These are phyloP conservation scores for Tirmania nivea DNA, from an alignment of 495 filamentous ascomycete species.

Conservation along the genomic window DNA sequence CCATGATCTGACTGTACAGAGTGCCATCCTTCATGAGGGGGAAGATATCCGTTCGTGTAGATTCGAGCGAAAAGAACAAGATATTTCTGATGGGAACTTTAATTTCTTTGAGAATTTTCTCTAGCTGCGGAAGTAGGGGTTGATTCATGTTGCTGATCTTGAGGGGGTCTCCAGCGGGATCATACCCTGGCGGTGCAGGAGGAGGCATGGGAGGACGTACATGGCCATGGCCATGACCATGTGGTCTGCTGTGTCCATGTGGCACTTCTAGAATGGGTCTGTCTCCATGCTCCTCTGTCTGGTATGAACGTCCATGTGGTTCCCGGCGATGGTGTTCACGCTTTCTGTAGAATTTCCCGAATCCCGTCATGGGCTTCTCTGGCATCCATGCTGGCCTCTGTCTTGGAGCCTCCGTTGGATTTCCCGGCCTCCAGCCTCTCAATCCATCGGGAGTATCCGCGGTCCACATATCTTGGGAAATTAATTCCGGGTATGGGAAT, in stretches of 20 bases:
- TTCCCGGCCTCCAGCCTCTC: conserved; percentile 8
- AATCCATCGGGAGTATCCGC: conserved; percentile 1
- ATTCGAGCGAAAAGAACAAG: conserved; percentile 26
- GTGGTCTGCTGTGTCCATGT: too few species aligned
- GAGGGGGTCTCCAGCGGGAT: conserved; percentile 23
- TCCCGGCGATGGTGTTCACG: too few species aligned
- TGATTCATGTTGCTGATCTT: conserved; percentile 26
- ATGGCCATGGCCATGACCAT: background rate
- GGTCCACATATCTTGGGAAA: conserved; percentile 6
- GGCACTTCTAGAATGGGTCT: too few species aligned
- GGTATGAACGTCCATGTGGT: too few species aligned
- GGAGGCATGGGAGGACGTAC: background rate
- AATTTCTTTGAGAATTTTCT: conserved; percentile 18
- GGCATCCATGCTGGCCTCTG: conserved; percentile 5
- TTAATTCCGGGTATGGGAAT: conserved; percentile 5
- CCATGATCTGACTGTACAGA: conserved; percentile 21
- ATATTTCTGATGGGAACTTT: conserved; percentile 25
- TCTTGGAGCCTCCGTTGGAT: conserved; percentile 1
- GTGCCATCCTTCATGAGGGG: conserved; percentile 24
- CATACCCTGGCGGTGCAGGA: conserved; percentile 10
- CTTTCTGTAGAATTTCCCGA: conserved; percentile 1
- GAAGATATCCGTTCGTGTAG: conserved; percentile 28
- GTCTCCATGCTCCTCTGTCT: too few species aligned
- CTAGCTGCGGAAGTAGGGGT: conserved; percentile 19
- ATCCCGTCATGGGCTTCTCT: conserved; percentile 1